phyloP scores from a whole-genome alignment of 2,329 filamentous ascomycete genomes.

The Penicillium sclerotigenum region DNA sequence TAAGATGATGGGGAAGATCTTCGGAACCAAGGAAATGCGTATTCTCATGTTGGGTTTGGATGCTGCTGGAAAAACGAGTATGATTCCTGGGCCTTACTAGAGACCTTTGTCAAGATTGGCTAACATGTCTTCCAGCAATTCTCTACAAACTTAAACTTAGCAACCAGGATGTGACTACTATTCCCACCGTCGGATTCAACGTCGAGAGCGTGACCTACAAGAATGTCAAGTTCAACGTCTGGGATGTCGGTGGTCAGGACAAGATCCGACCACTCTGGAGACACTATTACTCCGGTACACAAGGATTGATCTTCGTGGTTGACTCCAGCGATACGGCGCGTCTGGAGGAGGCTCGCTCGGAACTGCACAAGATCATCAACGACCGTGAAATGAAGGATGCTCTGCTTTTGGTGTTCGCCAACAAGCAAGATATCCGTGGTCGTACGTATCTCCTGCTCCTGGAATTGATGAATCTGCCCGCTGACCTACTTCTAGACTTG shows the following conservation, averaged over 20 bases:
- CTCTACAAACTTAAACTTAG: constrained; percentile 95
- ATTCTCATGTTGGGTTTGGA: constrained; percentile 97
- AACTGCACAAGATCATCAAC: constrained; percentile 95
- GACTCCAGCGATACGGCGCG: constrained; percentile 89
- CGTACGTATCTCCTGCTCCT: constrained; percentile 50
- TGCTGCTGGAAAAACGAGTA: constrained; percentile 93
- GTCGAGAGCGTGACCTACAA: constrained; percentile 98
- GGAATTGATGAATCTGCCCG: constrained; percentile 1
- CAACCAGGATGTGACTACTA: constrained; percentile 95
- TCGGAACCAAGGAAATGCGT: constrained; percentile 98
- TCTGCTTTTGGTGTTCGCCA: constrained; percentile 90
- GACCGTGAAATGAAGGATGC: constrained; percentile 98
- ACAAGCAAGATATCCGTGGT: constrained; percentile 93
- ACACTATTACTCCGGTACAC: constrained; percentile 95
- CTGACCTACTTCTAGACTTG: constrained; percentile 57
- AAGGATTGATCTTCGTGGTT: constrained; percentile 97
- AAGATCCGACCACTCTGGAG: constrained; percentile 97
- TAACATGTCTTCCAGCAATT: constrained; percentile 58
- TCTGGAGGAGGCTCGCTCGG: constrained; percentile 88
- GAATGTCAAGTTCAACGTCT: constrained; percentile 99
- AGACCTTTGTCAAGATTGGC: neutral
- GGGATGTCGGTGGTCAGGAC: constrained; percentile 98
- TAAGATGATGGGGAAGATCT: constrained; percentile 98
- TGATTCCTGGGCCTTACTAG: constrained; percentile 18
- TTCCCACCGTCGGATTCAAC: constrained; percentile 98